Percentiles rank a stretch among this genome's conserved stretches.
phyloP scores from a whole-genome alignment of 805 yeast genomes.

The Hanseniaspora mollemarum region DNA sequence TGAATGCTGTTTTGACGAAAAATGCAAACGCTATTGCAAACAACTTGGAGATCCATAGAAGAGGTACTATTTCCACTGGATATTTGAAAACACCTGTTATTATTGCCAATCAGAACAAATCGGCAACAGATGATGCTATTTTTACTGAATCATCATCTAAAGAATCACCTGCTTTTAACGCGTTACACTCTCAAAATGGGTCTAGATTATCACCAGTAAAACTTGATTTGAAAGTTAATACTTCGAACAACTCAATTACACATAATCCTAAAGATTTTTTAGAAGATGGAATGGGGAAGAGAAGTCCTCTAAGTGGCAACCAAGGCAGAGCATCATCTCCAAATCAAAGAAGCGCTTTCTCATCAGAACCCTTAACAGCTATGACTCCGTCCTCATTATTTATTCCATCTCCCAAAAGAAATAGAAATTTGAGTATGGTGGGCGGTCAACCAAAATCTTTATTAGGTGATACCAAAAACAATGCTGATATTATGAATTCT shows the following conservation, averaged over 20 bases:
- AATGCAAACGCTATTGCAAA: conserved; percentile 21
- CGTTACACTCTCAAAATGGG: background rate
- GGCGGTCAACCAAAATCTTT: conserved; percentile 8
- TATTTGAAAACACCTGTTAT: conserved; percentile 10
- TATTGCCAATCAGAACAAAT: background rate
- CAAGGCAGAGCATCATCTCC: conserved; percentile 38
- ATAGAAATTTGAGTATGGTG: conserved; percentile 15
- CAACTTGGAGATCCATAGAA: conserved; percentile 24
- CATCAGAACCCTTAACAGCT: conserved; percentile 25
- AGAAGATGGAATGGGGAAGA: conserved; percentile 1
- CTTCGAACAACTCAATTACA: background rate
- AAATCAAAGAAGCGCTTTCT: conserved; percentile 26
- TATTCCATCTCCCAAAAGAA: conserved; percentile 27
- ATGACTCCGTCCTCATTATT: conserved; percentile 21
- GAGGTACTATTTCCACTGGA: conserved; percentile 22
- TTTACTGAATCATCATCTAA: background rate
- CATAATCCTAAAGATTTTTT: conserved; percentile 4
- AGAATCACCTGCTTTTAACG: background rate
- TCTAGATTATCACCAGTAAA: conserved; percentile 6
- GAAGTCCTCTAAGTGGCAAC: background rate
- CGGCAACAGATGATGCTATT: background rate
- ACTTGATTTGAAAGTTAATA: conserved; percentile 11
- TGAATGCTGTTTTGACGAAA: conserved; percentile 19
- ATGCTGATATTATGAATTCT: conserved; percentile 20
- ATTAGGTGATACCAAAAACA: background rate